phyloP scores from a whole-genome alignment of 345 rosid genomes.

The Eucalyptus rudis region DNA sequence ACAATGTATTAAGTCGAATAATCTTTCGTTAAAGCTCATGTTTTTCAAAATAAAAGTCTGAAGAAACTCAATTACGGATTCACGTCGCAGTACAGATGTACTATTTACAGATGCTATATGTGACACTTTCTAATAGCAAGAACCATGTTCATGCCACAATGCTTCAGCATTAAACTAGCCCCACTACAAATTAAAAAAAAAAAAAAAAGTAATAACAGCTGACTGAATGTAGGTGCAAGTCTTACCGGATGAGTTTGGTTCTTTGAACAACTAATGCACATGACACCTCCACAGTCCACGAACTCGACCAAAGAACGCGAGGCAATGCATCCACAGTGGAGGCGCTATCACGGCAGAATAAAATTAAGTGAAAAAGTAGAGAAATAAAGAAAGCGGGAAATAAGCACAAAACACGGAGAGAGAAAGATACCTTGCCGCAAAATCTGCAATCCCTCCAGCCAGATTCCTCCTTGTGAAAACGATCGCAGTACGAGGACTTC shows the following conservation, averaged over 20 bases:
- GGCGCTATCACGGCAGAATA: slow-evolving; percentile 33
- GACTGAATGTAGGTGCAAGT: not conserved
- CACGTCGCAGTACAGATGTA: not conserved
- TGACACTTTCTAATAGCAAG: not conserved
- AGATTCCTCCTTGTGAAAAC: slow-evolving; percentile 66
- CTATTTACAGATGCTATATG: not conserved
- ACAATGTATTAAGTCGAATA: not conserved
- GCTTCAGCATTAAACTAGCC: not conserved
- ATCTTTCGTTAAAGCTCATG: not conserved
- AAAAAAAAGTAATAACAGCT: not conserved
- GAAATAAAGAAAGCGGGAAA: not conserved
- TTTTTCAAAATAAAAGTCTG: not conserved
- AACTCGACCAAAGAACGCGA: slow-evolving; percentile 64
- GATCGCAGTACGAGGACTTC: slow-evolving; percentile 58
- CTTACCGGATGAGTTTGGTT: slow-evolving; percentile 48
- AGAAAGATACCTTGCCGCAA: slow-evolving; percentile 53
- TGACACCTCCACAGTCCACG: slow-evolving; percentile 78
- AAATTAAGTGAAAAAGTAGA: not conserved
- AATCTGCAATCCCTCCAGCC: slow-evolving; percentile 92
- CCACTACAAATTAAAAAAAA: not conserved
- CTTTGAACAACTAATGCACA: slow-evolving; percentile 55
- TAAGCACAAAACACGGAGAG: not conserved
- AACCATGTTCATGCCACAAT: not conserved
- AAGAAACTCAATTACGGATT: not conserved
- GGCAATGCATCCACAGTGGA: slow-evolving; percentile 97